A percentile compares a stretch with the other conserved stretches of the same genome.
These are phyloP conservation scores for Chaetomium olivaceum DNA, from an alignment of 2,329 filamentous ascomycete genomes.

Conservation along the genomic window DNA sequence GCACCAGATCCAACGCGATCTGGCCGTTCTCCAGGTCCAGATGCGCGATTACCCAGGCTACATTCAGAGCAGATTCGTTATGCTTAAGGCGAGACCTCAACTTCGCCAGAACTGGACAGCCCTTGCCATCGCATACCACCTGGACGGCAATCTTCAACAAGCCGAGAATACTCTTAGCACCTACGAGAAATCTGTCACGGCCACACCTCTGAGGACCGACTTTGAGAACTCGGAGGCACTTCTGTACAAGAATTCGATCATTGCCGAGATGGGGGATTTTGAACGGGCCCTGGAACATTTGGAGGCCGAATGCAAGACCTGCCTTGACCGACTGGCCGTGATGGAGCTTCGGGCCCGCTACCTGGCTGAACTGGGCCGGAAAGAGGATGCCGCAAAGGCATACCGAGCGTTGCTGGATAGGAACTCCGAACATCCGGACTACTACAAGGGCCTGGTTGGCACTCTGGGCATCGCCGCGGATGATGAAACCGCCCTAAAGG, in stretches of 20 bases:
- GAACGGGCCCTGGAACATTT: slow-evolving; percentile 85
- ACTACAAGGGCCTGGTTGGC: slow-evolving; percentile 77
- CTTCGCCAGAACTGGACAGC: slow-evolving; percentile 95
- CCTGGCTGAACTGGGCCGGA: slow-evolving; percentile 72
- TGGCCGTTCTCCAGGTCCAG: slow-evolving; percentile 91
- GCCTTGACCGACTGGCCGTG: slow-evolving; percentile 79
- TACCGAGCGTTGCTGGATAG: slow-evolving; percentile 80
- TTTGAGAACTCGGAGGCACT: slow-evolving; percentile 91
- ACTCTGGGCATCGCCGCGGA: slow-evolving; percentile 61
- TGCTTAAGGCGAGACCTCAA: slow-evolving; percentile 81
- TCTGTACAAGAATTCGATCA: slow-evolving; percentile 93
- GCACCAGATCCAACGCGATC: slow-evolving; percentile 87
- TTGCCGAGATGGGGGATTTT: slow-evolving; percentile 83
- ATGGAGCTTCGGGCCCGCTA: slow-evolving; percentile 87
- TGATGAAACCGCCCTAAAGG: slow-evolving; percentile 62
- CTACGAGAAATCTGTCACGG: slow-evolving; percentile 91
- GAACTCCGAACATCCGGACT: slow-evolving; percentile 82
- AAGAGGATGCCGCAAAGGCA: slow-evolving; percentile 76
- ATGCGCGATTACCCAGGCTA: slow-evolving; percentile 96
- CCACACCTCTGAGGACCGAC: slow-evolving; percentile 72
- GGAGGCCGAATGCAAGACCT: slow-evolving; percentile 72
- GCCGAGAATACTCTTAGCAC: slow-evolving; percentile 89
- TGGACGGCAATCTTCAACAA: slow-evolving; percentile 79
- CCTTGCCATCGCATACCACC: slow-evolving; percentile 88
- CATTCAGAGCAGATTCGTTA: slow-evolving; percentile 80